These are phyloP conservation scores for Dothiorella sarmentorum DNA, from an alignment of 2,329 filamentous ascomycete species.

Conservation along the genomic window DNA sequence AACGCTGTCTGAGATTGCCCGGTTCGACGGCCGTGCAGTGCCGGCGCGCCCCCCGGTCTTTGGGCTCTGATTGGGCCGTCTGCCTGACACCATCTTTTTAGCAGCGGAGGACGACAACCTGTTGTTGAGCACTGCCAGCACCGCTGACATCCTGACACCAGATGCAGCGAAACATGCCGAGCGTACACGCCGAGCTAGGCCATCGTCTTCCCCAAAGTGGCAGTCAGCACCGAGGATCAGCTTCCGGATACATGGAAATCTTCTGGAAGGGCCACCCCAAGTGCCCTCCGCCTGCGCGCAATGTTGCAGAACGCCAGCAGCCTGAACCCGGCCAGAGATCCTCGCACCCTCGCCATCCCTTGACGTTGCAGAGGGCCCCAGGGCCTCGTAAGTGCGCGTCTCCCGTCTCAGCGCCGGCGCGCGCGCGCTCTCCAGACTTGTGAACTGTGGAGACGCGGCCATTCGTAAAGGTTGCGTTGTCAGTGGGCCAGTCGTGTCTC, in stretches of 20 bases:
- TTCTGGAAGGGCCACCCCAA: slow-evolving; percentile 16
- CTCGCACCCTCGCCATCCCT: slow-evolving; percentile 11
- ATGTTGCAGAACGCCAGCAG: slow-evolving; percentile 2
- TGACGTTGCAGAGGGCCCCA: slow-evolving; percentile 6
- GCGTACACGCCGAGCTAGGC: slow-evolving; percentile 11
- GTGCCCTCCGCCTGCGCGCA: background rate
- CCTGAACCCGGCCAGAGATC: slow-evolving; percentile 4
- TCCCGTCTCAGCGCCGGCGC: slow-evolving; percentile 17
- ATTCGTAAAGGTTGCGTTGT: slow-evolving; percentile 9
- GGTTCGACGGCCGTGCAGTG: slow-evolving; percentile 5
- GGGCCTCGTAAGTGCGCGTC: slow-evolving; percentile 12
- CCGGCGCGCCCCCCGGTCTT: slow-evolving; percentile 2
- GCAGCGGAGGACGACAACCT: slow-evolving; percentile 14
- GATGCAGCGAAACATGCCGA: slow-evolving; percentile 3
- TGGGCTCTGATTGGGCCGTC: background rate
- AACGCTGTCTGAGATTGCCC: slow-evolving; percentile 5
- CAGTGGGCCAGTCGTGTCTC: slow-evolving; percentile 3
- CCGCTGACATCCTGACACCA: slow-evolving; percentile 10
- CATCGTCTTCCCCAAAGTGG: slow-evolving; percentile 15
- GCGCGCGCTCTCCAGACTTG: slow-evolving; percentile 4
- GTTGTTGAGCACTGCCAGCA: slow-evolving; percentile 8
- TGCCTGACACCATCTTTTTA: slow-evolving; percentile 10
- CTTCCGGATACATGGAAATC: slow-evolving; percentile 14
- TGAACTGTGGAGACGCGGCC: slow-evolving; percentile 10
- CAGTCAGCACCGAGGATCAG: slow-evolving; percentile 16